These are phyloP conservation scores for Coemansia sp. DNA, from an alignment of 192 early-diverging fungal species.

Conservation along the genomic window DNA sequence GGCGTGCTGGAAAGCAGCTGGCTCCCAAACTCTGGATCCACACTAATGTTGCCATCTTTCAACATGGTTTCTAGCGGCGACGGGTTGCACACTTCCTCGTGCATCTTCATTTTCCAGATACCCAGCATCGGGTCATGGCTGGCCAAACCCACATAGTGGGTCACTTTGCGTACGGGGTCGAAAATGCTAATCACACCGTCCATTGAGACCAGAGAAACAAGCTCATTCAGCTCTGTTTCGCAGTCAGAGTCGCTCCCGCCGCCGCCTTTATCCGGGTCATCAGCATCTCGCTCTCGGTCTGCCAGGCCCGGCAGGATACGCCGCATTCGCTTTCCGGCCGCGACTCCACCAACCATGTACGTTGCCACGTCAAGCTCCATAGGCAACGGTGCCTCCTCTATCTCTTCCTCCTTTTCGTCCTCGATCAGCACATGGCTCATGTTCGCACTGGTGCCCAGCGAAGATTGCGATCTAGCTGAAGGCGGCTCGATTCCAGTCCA, in stretches of 20 bases:
- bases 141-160: constrained; percentile 31
- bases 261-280: background rate
- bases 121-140: constrained; percentile 43
- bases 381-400: constrained; percentile 49
- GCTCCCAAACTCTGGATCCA: background rate
- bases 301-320: constrained; percentile 14
- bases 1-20: constrained; percentile 25
- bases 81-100: constrained; percentile 36
- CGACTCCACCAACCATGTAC: constrained; percentile 45
- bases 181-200: constrained; percentile 44
- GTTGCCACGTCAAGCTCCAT: constrained; percentile 48
- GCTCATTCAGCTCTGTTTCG: constrained; percentile 18
- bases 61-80: constrained; percentile 25
- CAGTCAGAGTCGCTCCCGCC: background rate
- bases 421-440: constrained; percentile 1
- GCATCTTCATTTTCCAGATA: constrained; percentile 52
- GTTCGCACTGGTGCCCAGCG: constrained; percentile 32
- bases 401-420: constrained; percentile 43
- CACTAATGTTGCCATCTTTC: constrained; percentile 1
- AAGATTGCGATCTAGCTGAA: constrained; percentile 46
- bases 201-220: constrained; percentile 50
- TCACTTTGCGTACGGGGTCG: constrained; percentile 40
- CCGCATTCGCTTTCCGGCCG: constrained; percentile 31
- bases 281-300: background rate
- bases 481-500: constrained; percentile 25